These are phyloP conservation scores for Candida dubliniensis DNA, from an alignment of 1,139 yeast genomes.

Conservation along the genomic window DNA sequence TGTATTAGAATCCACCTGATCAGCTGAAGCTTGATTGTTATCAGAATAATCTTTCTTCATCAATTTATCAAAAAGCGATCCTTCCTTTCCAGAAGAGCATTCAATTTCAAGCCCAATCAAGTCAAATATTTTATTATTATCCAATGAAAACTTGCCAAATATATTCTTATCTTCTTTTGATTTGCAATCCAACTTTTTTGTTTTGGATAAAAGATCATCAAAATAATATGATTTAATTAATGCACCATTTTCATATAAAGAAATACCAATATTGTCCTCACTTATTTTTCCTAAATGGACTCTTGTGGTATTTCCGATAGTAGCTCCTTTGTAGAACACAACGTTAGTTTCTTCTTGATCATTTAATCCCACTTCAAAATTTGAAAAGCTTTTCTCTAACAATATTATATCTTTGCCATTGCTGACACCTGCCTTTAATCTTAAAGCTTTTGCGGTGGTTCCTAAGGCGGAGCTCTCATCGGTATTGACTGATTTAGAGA, in stretches of 20 bases:
- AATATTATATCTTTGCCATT: slow-evolving; percentile 62
- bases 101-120: slow-evolving; percentile 42
- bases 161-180: slow-evolving; percentile 32
- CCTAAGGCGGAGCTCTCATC: slow-evolving; percentile 96
- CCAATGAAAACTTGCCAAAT: slow-evolving; percentile 46
- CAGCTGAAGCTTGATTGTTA: slow-evolving; percentile 10
- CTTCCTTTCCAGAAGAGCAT: slow-evolving; percentile 27
- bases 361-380: slow-evolving; percentile 40
- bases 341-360: slow-evolving; percentile 26
- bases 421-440: slow-evolving; percentile 47
- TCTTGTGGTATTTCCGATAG: slow-evolving; percentile 26
- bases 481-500: slow-evolving; percentile 90
- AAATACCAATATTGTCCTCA: slow-evolving; percentile 35
- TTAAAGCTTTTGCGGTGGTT: slow-evolving; percentile 77
- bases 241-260: slow-evolving; percentile 55
- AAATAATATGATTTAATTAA: slow-evolving; percentile 41
- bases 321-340: slow-evolving; percentile 47
- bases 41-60: slow-evolving; percentile 16
- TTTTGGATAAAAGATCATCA: slow-evolving; percentile 33
- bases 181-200: slow-evolving; percentile 46
- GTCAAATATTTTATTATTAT: slow-evolving; percentile 51
- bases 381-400: slow-evolving; percentile 49
- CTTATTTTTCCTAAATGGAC: slow-evolving; percentile 30
- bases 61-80: slow-evolving; percentile 11
- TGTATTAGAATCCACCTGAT: slow-evolving; percentile 14